phyloP scores from a whole-genome alignment of 768 basidiomycete species.

The Sistotremastrum niveocremeum region DNA sequence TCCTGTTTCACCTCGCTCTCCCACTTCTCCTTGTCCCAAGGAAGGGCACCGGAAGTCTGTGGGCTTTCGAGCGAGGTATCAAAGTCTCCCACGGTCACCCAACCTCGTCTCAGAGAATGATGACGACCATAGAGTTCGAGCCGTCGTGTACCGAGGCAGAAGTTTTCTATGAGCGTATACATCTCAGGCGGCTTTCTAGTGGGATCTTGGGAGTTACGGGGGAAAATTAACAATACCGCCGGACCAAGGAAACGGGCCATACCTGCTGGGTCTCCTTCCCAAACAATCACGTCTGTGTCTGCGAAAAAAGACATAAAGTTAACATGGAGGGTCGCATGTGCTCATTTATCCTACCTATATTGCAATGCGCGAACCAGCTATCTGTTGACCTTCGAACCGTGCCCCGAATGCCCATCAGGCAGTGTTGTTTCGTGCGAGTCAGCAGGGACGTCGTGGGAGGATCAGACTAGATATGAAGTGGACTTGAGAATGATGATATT shows the following conservation, averaged over 20 bases:
- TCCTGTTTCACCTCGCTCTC: slow-evolving; percentile 44
- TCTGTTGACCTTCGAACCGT: slow-evolving; percentile 92
- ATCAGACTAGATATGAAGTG: slow-evolving; percentile 42
- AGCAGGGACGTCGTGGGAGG: slow-evolving; percentile 76
- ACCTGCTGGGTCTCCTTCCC: slow-evolving; percentile 75
- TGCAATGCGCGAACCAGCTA: slow-evolving; percentile 95
- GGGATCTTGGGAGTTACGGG: slow-evolving; percentile 34
- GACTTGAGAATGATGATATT: not conserved
- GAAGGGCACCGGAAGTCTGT: slow-evolving; percentile 17
- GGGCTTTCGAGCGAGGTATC: slow-evolving; percentile 25
- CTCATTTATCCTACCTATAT: slow-evolving; percentile 58
- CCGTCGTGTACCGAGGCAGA: slow-evolving; percentile 85
- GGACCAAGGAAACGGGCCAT: slow-evolving; percentile 3
- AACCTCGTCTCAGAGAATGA: slow-evolving; percentile 65
- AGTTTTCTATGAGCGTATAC: slow-evolving; percentile 93
- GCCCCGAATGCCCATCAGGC: slow-evolving; percentile 92
- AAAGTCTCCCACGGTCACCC: slow-evolving; percentile 77
- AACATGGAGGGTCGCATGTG: slow-evolving; percentile 6
- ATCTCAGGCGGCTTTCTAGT: slow-evolving; percentile 87
- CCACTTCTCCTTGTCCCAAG: slow-evolving; percentile 54
- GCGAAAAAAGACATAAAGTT: slow-evolving; percentile 3
- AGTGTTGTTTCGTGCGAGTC: slow-evolving; percentile 89
- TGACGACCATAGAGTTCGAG: slow-evolving; percentile 78
- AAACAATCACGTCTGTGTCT: slow-evolving; percentile 96
- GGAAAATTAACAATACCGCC: not conserved